Evolutionary conservation across 1,284 basidiomycete species (phyloP).

Genomic region (Ceratobasidium sp.): DNA sequence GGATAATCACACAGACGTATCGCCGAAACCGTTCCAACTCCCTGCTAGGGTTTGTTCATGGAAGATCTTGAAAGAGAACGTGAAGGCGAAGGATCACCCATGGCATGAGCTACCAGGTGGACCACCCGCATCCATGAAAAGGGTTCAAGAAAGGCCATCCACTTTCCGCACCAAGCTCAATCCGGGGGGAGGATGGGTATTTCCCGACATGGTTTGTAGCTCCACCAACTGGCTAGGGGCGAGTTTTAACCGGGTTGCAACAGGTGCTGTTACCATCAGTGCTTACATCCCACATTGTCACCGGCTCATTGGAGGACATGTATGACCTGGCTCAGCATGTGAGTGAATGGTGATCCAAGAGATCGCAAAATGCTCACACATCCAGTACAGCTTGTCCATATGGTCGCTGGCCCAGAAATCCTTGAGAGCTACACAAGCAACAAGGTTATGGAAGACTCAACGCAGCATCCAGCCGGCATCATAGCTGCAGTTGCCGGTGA

Average conservation of each 20-base stretch:
- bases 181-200: not conserved
- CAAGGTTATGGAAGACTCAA: no score
- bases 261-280: not conserved
- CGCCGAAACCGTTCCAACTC: not conserved
- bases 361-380: not conserved
- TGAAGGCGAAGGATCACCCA: not conserved
- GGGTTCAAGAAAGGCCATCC: not conserved
- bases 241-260: not conserved
- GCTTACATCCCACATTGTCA: not conserved
- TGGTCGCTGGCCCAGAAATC: not conserved
- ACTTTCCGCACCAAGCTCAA: not conserved
- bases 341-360: not conserved
- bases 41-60: not conserved
- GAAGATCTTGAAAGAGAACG: not conserved
- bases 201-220: not conserved
- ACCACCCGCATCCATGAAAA: not conserved
- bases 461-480: not conserved
- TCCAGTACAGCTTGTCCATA: not conserved
- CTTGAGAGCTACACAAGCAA: not conserved
- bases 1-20: not conserved
- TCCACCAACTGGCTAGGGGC: not conserved
- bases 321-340: not conserved
- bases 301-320: not conserved
- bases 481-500: not conserved
- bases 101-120: not conserved